A percentile compares a stretch with the other conserved stretches of the same genome.
phyloP scores from a whole-genome alignment of 257 asterid genomes.

The Solanum acaule region DNA sequence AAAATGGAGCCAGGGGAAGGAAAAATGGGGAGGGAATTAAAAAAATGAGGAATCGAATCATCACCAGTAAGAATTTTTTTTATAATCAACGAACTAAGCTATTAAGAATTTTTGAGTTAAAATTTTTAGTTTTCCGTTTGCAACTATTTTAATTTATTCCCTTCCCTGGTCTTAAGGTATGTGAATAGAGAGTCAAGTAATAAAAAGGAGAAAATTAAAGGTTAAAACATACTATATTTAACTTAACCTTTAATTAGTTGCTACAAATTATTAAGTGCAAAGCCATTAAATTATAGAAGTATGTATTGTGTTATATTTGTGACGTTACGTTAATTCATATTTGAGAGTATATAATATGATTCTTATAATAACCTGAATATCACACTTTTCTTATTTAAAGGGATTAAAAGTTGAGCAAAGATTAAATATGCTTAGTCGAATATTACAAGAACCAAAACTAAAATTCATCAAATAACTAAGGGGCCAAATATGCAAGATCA shows the following conservation, averaged over 20 bases:
- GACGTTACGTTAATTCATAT: neutral
- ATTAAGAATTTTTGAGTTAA: too few relatives aligned
- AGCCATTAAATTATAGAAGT: neutral
- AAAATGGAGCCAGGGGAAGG: neutral
- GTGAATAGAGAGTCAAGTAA: neutral
- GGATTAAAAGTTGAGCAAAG: neutral
- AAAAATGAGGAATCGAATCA: too few relatives aligned
- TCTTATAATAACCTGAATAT: neutral
- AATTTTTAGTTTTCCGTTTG: too few relatives aligned
- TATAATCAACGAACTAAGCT: neutral
- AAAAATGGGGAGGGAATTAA: neutral
- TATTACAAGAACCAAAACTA: neutral
- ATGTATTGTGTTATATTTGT: neutral
- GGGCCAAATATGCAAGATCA: neutral
- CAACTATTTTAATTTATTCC: neutral
- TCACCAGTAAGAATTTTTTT: rapidly evolving
- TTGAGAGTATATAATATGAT: neutral
- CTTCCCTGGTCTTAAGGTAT: neutral
- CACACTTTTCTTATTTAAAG: neutral
- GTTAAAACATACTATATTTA: neutral
- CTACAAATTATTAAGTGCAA: neutral
- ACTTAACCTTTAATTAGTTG: neutral
- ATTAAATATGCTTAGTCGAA: neutral
- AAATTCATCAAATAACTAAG: neutral
- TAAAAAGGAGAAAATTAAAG: too few relatives aligned